These are phyloP conservation scores for Sporothrix mexicana DNA, from an alignment of 2,329 filamentous ascomycete genomes.

Conservation along the genomic window DNA sequence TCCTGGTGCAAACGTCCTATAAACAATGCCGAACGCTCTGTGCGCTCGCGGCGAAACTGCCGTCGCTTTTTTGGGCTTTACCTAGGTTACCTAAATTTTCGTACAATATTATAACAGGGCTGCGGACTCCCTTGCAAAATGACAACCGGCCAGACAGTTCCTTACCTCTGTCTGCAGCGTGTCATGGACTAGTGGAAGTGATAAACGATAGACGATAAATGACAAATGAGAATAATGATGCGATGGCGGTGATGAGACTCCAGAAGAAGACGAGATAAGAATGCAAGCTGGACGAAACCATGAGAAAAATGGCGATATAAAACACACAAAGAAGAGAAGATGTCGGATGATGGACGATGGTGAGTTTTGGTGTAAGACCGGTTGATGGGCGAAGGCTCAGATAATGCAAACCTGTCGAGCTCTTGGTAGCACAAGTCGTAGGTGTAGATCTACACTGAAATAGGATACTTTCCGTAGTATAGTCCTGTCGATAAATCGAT, in stretches of 20 bases:
- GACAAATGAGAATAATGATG: no score
- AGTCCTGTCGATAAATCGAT: neutral
- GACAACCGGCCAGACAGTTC: constrained; percentile 18
- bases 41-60: neutral
- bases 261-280: neutral
- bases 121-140: neutral
- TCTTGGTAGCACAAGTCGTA: neutral
- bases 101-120: constrained; percentile 8
- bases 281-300: neutral
- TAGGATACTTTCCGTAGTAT: constrained; percentile 3
- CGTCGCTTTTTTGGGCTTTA: constrained; percentile 16
- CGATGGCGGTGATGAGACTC: neutral
- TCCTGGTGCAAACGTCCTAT: neutral
- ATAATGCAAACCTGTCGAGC: constrained; percentile 6
- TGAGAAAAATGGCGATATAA: constrained; percentile 5
- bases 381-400: neutral
- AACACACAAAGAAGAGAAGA: neutral
- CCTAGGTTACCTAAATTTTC: constrained; percentile 25
- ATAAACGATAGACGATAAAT: neutral
- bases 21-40: constrained; percentile 1
- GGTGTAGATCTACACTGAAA: neutral
- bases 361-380: neutral
- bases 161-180: constrained; percentile 32
- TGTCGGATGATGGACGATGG: neutral
- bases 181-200: neutral